Evolutionary conservation across 2,329 filamentous ascomycete species (phyloP), one percentile per base, ranked within the genome.

Genomic region (Arthrobotrys pseudoclavata): DNA sequence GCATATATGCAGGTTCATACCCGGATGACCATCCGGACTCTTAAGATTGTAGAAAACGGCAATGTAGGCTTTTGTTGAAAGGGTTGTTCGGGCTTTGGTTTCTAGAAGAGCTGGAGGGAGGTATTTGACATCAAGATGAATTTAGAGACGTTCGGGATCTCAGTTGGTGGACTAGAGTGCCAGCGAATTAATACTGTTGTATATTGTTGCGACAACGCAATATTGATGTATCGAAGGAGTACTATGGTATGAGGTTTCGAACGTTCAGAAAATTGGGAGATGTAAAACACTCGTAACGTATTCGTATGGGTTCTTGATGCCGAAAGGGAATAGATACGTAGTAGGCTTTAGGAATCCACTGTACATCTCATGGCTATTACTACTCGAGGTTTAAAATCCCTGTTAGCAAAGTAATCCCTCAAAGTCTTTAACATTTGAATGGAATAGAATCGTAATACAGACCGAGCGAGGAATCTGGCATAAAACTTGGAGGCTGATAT

Each of bases 131-230:
- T 60, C n/a, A 6, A 60, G 31, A 60, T 42, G 20, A 40, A 40
- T 37, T 40, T 12, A 31, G 55, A 40, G 55, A 60, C n/a, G 31
- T 45, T 60, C 12, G 26, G 55, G 15, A 42, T 26, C 55, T 60
- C 31, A 60, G 55, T 40, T 60, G 55, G 34, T 26, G 34, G 55
- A 42, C 42, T 26, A 15, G 20, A 26, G 31, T 60, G 55, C 55
- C 55, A 60, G 34, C 55, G 55, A 60, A 42, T 7, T 60, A 40
- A 9, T n/a, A n/a, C 2, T 60, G 55, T 60, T 60, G 55, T 18
- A 60, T 60, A 42, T 60, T 42, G 55, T 3, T 22, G 34, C 20
- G 3, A 29, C 55, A 60, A 60, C 55, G 20, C 55, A 60, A 57
- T 40, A 57, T 57, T 7, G 22, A 4, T 42, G 7, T 42, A 40